Evolutionary conservation across 192 early-diverging fungal genomes (phyloP).

Genomic region (Coemansia sp.): DNA sequence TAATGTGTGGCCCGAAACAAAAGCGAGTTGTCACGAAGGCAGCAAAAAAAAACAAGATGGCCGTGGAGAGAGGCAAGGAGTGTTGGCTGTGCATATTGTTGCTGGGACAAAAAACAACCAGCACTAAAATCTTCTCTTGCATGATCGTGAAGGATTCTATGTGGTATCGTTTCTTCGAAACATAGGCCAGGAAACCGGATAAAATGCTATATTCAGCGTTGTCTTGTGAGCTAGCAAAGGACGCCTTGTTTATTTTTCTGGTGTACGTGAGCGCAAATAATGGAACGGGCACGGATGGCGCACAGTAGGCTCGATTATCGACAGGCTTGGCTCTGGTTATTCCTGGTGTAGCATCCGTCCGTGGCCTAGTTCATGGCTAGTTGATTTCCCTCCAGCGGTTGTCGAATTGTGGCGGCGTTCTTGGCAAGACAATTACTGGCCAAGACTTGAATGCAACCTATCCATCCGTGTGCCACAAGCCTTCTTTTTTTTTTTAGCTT

Average conservation of each 20-base stretch:
- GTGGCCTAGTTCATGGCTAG: conserved; percentile 4
- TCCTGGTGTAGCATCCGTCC: background rate
- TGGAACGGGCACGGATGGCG: conserved; percentile 3
- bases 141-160: background rate
- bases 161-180: background rate
- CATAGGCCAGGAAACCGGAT: background rate
- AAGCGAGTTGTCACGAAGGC: background rate
- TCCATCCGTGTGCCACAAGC: background rate
- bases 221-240: conserved; percentile 5
- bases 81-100: too few species aligned
- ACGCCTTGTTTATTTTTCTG: background rate
- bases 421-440: conserved; percentile 7
- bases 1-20: background rate
- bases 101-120: background rate
- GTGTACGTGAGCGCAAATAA: background rate
- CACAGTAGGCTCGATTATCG: conserved; percentile 8
- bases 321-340: conserved; percentile 2
- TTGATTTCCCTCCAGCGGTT: background rate
- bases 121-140: background rate
- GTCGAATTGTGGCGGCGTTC: conserved; percentile 9
- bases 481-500: background rate
- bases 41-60: background rate
- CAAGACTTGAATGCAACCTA: conserved; percentile 8
- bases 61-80: too few species aligned
- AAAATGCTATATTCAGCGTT: conserved; percentile 1